Evolutionary conservation across 257 asterid species (phyloP).

Genomic region (Rubia yunnanensis): DNA sequence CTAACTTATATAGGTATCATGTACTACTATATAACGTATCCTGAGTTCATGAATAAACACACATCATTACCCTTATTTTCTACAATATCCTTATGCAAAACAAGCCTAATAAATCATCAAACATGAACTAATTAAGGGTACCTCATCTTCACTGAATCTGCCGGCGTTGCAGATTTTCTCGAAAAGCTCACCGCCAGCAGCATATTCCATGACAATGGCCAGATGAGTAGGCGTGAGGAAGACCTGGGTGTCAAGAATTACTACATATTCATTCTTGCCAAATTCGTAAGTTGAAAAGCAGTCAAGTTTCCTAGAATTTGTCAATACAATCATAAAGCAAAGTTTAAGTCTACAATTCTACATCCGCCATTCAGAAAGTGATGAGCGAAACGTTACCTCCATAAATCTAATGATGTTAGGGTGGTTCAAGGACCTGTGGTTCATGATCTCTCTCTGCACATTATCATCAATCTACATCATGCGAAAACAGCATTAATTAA

Average conservation of each 20-base stretch:
- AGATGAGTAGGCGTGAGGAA: slow-evolving; percentile 64
- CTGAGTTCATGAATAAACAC: neutral
- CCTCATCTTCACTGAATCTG: slow-evolving; percentile 76
- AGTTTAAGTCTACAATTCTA: neutral
- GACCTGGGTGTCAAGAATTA: slow-evolving; percentile 44
- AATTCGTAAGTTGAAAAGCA: too few species aligned
- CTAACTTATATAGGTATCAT: too few species aligned
- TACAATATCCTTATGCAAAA: neutral
- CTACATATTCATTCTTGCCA: too few species aligned
- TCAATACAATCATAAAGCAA: neutral
- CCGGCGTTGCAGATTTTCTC: slow-evolving; percentile 65
- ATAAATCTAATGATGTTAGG: slow-evolving; percentile 67
- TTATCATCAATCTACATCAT: slow-evolving; percentile 58
- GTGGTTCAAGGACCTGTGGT: slow-evolving; percentile 62
- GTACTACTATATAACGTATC: too few species aligned
- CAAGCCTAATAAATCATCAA: neutral
- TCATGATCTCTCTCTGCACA: slow-evolving; percentile 77
- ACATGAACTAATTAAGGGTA: neutral
- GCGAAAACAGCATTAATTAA: neutral
- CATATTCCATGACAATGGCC: slow-evolving; percentile 80
- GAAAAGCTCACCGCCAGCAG: slow-evolving; percentile 79
- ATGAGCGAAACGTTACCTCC: slow-evolving; percentile 34
- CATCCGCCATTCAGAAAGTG: neutral
- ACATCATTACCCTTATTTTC: too few species aligned
- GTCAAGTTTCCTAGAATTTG: too few species aligned